phyloP scores from a whole-genome alignment of 345 rosid genomes.

The Boechera stricta region DNA sequence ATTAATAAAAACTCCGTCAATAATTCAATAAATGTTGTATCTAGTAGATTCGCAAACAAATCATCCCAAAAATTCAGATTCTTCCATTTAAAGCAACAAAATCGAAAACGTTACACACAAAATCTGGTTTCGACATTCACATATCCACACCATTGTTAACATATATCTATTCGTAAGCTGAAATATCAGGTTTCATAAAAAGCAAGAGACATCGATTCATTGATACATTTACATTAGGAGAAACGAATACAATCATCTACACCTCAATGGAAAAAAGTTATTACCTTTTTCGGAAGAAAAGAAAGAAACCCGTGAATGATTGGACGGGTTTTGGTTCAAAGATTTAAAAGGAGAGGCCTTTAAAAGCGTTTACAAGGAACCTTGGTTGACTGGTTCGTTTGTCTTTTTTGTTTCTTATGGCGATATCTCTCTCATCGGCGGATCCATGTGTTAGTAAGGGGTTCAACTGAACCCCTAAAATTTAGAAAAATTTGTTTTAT shows the following conservation, averaged over 20 bases:
- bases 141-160: slow-evolving; percentile 15
- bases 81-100: not conserved
- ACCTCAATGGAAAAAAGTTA: not conserved
- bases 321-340: slow-evolving; percentile 22
- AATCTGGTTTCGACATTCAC: slow-evolving; percentile 6
- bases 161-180: not conserved
- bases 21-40: not conserved
- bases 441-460: not conserved
- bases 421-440: not conserved
- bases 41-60: not conserved
- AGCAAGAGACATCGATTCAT: not conserved
- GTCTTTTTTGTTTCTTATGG: no score
- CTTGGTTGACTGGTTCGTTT: no score
- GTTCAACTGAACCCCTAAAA: no score
- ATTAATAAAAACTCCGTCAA: not conserved
- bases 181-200: not conserved
- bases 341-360: slow-evolving; percentile 34
- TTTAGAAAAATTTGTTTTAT: no score
- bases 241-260: not conserved
- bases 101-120: slow-evolving; percentile 25
- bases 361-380: not conserved
- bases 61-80: slow-evolving; percentile 25
- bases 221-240: slow-evolving; percentile 16
- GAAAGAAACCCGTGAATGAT: slow-evolving; percentile 33
- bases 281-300: slow-evolving; percentile 29